A percentile compares a stretch with the other conserved stretches of the same genome.
Evolutionary conservation across 1,284 basidiomycete genomes (phyloP).

Genomic region (Sutorius eximius): DNA sequence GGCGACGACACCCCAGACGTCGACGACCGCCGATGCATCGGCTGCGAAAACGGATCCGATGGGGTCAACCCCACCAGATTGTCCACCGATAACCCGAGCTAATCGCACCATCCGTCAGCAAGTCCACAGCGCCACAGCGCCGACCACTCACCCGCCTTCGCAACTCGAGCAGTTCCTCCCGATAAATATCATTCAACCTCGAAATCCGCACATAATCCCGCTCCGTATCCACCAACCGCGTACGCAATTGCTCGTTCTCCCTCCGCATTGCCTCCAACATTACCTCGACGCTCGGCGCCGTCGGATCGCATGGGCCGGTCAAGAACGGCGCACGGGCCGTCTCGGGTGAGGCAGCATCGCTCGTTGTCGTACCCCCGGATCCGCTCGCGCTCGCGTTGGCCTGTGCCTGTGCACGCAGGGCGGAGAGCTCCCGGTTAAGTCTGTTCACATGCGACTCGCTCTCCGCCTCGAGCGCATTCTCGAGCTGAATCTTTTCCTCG

Average conservation of each 20-base stretch:
- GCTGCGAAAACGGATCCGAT: slow-evolving; percentile 64
- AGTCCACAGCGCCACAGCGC: too few species aligned
- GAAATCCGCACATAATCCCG: slow-evolving; percentile 69
- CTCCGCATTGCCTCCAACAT: slow-evolving; percentile 71
- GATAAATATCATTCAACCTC: slow-evolving; percentile 75
- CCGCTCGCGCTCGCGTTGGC: slow-evolving; percentile 9
- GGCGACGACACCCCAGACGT: slow-evolving; percentile 46
- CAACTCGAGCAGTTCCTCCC: slow-evolving; percentile 77
- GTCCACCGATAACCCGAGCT: slow-evolving; percentile 75
- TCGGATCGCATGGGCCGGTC: slow-evolving; percentile 35
- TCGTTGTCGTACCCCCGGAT: slow-evolving; percentile 24
- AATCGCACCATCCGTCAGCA: background rate
- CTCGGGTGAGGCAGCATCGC: slow-evolving; percentile 38
- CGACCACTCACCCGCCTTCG: slow-evolving; percentile 60
- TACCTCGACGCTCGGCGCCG: slow-evolving; percentile 55
- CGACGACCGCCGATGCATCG: slow-evolving; percentile 58
- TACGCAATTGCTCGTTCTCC: slow-evolving; percentile 73
- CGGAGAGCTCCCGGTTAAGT: slow-evolving; percentile 67
- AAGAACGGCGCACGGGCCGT: slow-evolving; percentile 32
- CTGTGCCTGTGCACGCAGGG: slow-evolving; percentile 56
- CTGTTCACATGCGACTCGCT: slow-evolving; percentile 76
- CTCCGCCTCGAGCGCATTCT: slow-evolving; percentile 77
- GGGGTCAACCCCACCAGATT: slow-evolving; percentile 66
- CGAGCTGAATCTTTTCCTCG: slow-evolving; percentile 80
- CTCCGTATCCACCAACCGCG: slow-evolving; percentile 65